Conservation (phyloP, 129 eudicot species). For the Flaveria trinervia region DNA sequence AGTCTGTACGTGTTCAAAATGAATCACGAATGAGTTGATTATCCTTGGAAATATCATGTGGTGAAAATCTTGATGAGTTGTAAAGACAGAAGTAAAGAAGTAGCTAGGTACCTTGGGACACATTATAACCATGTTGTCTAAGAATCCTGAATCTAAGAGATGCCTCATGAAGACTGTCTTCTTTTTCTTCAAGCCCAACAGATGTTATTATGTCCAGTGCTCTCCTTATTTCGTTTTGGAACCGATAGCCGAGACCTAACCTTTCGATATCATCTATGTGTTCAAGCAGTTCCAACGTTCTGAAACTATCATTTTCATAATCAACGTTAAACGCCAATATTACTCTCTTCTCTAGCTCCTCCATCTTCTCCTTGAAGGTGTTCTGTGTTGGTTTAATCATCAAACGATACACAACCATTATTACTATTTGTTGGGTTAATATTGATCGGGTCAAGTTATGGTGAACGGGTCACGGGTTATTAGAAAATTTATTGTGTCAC, state of each 20-base stretch:
- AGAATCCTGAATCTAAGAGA: conserved; percentile 33
- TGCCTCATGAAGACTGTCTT: conserved; percentile 15
- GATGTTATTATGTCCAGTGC: not conserved
- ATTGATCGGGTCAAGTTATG: no score
- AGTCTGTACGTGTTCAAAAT: conserved; percentile 18
- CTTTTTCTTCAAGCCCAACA: not conserved
- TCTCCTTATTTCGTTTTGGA: conserved; percentile 11
- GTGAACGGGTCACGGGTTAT: no score
- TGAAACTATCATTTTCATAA: conserved; percentile 7
- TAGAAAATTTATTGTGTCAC: no score
- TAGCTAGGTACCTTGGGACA: conserved; percentile 29
- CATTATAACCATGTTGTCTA: conserved; percentile 31
- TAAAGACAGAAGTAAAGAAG: no score
- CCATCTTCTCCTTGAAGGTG: not conserved
- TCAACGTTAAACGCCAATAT: not conserved
- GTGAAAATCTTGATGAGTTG: no score
- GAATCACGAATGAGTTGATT: not conserved
- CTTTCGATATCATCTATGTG: conserved; percentile 28
- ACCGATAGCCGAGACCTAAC: conserved; percentile 29
- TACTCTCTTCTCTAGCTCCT: conserved; percentile 30
- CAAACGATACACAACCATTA: not conserved
- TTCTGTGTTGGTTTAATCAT: conserved; percentile 2
- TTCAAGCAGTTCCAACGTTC: conserved; percentile 24
- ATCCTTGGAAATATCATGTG: no score
- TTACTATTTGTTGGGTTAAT: no score